Base-by-base conservation (phyloP, 352 stramenopile genomes). In the Thraustochytrium striatum region DNA sequence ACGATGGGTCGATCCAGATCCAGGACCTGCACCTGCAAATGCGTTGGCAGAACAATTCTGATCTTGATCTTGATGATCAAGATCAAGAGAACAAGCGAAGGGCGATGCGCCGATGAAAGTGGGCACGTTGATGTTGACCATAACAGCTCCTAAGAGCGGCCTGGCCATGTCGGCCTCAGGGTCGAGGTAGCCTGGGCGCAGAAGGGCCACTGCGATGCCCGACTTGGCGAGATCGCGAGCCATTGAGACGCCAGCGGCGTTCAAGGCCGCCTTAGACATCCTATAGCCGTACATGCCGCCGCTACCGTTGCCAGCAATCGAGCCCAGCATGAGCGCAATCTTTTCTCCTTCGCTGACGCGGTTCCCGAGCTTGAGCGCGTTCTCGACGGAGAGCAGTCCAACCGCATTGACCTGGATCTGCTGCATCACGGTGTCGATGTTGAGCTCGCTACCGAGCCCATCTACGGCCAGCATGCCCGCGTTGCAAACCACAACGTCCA, bases 371-470 rank as follows among this genome's bases (percentile, higher is more conserved):
- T 84, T 11, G 11, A 72, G 19, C 7, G 84, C 87, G 1, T 62
- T 72, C 25, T 65, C 86, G 35, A 91, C 72, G 32, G 89, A 85
- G 62, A 91, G 87, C 28, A 85, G 82, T 13, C 88, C 88, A 21
- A 92, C 81, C 0, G 84, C 52, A 72, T 91, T 92, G 61, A 91
- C 83, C 59, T 91, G 84, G 39, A 91, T 89, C 65, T 91, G 86
- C 5, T 68, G 72, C 82, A 89, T 82, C n/a, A 90, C 33, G 25
- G 84, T 72, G 13, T 87, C 83, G 72, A 87, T 90, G 39, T 47
- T 33, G 0, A 70, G 13, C 36, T 70, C 32, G 13, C n/a, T n/a
- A n/a, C 9, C 28, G 3, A 70, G 35, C 21, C 28, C 11, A 8
- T 73, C 38, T 0, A 59, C 35, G 38, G 38, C 44, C 16, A 21